phyloP scores from a whole-genome alignment of 2,329 filamentous ascomycete genomes.

The Colletotrichum endophyticum region DNA sequence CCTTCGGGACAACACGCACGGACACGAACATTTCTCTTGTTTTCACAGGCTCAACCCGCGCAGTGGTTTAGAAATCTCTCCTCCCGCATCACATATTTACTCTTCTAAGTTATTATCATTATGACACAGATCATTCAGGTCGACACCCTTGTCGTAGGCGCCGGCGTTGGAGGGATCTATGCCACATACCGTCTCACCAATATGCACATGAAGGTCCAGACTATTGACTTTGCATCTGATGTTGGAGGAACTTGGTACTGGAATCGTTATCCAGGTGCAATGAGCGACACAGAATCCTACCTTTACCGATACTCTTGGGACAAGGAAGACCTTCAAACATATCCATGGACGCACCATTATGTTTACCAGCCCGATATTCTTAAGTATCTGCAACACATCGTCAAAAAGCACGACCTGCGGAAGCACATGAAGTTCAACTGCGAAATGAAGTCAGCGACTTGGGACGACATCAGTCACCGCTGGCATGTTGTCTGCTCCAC shows the following conservation, averaged over 20 bases:
- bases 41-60: neutral
- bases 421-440: neutral
- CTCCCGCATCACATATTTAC: neutral
- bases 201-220: neutral
- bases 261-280: neutral
- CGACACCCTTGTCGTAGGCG: neutral
- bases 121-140: neutral
- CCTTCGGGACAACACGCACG: accelerated
- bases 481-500: neutral
- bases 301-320: neutral
- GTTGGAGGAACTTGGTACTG: neutral
- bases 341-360: neutral
- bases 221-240: neutral
- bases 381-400: neutral
- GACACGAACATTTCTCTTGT: neutral
- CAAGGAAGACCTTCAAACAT: neutral
- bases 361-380: neutral
- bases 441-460: neutral
- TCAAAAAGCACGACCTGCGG: neutral
- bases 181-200: neutral
- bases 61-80: neutral
- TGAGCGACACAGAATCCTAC: neutral
- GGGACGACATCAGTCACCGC: neutral
- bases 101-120: neutral
- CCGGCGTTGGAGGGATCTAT: neutral